Base-by-base conservation (phyloP, 1,284 basidiomycete species). In the Rhizoctonia solani region DNA sequence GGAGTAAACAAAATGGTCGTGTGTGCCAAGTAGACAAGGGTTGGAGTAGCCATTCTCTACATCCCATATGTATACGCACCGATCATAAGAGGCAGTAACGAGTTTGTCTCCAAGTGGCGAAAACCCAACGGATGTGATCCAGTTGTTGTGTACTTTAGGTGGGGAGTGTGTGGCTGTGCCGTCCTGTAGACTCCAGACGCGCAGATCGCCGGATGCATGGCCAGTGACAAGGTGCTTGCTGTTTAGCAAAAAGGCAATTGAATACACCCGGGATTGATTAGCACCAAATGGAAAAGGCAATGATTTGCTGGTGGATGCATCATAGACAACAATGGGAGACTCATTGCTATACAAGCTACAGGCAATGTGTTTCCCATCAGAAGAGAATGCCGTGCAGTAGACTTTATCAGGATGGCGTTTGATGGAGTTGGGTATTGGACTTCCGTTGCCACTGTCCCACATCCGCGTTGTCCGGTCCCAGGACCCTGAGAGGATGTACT, bases 41-140 rank as follows among this genome's bases (percentile, higher is more conserved):
- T n/a, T n/a, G n/a, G n/a, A n/a, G n/a, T n/a, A n/a, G n/a, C n/a
- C n/a, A n/a, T n/a, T n/a, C n/a, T n/a, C n/a, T 21, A 30, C 68
- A 54, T 70, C 52, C 69, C 68, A 69, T 9, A 70, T 21, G 23
- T 49, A 37, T 8, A 70, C 19, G 5, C 68, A 54, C 14, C 41
- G n/a, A 44, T 69, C 69, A 29, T 53, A 8, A 44, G 68, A 61
- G 21, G 47, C 67, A 13, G 56, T 63, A 11, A 46, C 69, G 21
- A 70, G 6, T 19, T 13, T 19, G 21, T 13, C 42, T 11, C 69
- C 67, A 70, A 63, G 68, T 3, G 68, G 52, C 23, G 58, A n/a
- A n/a, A n/a, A n/a, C n/a, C n/a, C n/a, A n/a, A n/a, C n/a, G n/a
- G n/a, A n/a, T n/a, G n/a, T n/a, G n/a, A n/a, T n/a, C n/a, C n/a